Evolutionary conservation across 805 yeast genomes (phyloP).

Genomic region (Wickerhamomyces bovis): DNA sequence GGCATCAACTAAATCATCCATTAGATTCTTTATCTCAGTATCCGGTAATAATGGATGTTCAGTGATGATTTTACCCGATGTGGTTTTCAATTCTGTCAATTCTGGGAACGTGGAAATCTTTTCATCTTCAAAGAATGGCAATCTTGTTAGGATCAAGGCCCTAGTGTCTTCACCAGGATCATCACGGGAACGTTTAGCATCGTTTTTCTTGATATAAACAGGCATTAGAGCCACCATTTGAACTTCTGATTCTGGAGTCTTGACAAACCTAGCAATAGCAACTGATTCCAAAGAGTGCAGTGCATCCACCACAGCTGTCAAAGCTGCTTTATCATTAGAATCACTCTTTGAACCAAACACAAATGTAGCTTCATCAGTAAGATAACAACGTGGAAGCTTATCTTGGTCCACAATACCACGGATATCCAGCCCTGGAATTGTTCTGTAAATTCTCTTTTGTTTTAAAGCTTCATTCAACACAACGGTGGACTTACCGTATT

Average conservation of each 20-base stretch:
- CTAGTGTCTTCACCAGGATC: conserved; percentile 7
- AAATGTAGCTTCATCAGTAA: conserved; percentile 52
- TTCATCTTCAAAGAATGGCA: conserved; percentile 77
- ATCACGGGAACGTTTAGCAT: conserved; percentile 3
- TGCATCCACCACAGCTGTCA: conserved; percentile 46
- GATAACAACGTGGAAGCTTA: conserved; percentile 51
- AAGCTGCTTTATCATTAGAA: conserved; percentile 33
- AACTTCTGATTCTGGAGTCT: conserved; percentile 41
- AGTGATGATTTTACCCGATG: conserved; percentile 22
- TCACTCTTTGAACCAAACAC: conserved; percentile 39
- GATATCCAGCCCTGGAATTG: conserved; percentile 54
- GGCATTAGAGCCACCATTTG: conserved; percentile 55
- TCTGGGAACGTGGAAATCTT: conserved; percentile 48
- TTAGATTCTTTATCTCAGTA: conserved; percentile 31
- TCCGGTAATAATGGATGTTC: conserved; percentile 29
- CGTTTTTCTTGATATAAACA: conserved; percentile 13
- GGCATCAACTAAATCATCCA: conserved; percentile 38
- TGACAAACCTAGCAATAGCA: conserved; percentile 62
- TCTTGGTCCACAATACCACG: conserved; percentile 48
- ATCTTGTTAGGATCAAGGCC: conserved; percentile 43
- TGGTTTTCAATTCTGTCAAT: conserved; percentile 30
- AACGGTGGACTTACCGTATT: conserved; percentile 56
- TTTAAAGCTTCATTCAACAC: conserved; percentile 46
- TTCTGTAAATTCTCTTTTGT: conserved; percentile 33
- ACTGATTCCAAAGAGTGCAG: conserved; percentile 40